A percentile compares a stretch with the other conserved stretches of the same genome.
Conservation (phyloP, 768 basidiomycete genomes). For the Hygrophoropsis aurantiaca region DNA sequence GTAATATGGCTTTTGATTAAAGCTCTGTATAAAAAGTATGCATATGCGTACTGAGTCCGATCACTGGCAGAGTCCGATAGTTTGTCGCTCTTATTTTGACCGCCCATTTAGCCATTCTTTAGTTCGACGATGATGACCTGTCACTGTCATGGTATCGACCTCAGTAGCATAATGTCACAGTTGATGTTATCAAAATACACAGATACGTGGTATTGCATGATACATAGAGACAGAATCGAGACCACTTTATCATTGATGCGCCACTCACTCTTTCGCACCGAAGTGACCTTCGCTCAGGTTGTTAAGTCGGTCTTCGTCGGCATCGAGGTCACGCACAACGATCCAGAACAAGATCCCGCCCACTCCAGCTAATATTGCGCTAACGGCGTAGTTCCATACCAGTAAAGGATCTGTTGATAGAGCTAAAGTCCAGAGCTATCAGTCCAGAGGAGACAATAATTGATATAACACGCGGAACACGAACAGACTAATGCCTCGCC, state of each 20-base stretch:
- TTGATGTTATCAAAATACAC: too few relatives aligned
- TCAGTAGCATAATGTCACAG: too few relatives aligned
- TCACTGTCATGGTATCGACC: too few relatives aligned
- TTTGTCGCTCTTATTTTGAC: too few relatives aligned
- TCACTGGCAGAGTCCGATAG: too few relatives aligned
- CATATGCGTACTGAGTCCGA: too few relatives aligned
- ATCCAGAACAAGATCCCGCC: constrained; percentile 56
- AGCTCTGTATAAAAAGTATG: too few relatives aligned
- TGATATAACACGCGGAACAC: constrained; percentile 25
- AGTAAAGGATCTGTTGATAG: constrained; percentile 71
- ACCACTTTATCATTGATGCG: not conserved
- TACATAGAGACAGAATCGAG: too few relatives aligned
- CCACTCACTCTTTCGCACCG: constrained; percentile 12
- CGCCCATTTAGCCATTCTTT: too few relatives aligned
- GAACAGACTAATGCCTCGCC: constrained; percentile 72
- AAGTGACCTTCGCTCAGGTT: constrained; percentile 43
- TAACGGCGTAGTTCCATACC: constrained; percentile 70
- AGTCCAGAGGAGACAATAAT: not conserved
- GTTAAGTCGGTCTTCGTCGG: constrained; percentile 63
- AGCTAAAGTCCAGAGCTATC: constrained; percentile 31
- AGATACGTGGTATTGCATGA: too few relatives aligned
- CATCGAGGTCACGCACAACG: constrained; percentile 55
- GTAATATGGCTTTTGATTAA: too few relatives aligned
- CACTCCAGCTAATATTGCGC: constrained; percentile 54
- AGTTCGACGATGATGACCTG: too few relatives aligned